Conservation (phyloP, 1,284 basidiomycete species). For the Porogramme epimiltina region DNA sequence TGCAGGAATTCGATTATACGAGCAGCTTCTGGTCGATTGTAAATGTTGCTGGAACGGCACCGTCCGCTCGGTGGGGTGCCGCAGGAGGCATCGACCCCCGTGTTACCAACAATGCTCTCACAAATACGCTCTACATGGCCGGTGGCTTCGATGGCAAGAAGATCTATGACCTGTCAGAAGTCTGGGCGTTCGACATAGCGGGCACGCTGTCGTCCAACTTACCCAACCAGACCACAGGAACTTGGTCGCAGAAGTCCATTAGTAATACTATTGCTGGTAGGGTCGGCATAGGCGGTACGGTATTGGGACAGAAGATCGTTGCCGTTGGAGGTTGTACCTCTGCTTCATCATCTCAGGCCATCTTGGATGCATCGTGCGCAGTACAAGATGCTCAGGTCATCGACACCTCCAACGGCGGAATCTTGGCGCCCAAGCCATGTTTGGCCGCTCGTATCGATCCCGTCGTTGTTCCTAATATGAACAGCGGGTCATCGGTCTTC, state of each 20-base stretch:
- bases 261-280: conserved; percentile 41
- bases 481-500: conserved; percentile 56
- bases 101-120: conserved; percentile 48
- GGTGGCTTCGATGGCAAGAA: conserved; percentile 60
- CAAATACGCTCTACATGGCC: conserved; percentile 68
- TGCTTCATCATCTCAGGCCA: conserved; percentile 25
- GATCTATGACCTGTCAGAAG: conserved; percentile 53
- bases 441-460: conserved; percentile 71
- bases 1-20: conserved; percentile 71
- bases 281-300: conserved; percentile 55
- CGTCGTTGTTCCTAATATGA: conserved; percentile 62
- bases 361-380: conserved; percentile 51
- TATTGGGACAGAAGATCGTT: conserved; percentile 40
- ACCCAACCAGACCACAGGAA: conserved; percentile 48
- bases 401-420: conserved; percentile 39
- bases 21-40: conserved; percentile 75
- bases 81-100: conserved; percentile 70
- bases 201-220: conserved; percentile 73
- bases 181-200: conserved; percentile 68
- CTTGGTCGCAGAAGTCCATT: conserved; percentile 55
- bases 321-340: conserved; percentile 60
- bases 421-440: conserved; percentile 49
- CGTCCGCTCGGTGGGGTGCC: conserved; percentile 65
- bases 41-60: conserved; percentile 31
- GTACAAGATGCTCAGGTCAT: conserved; percentile 57